Evolutionary conservation across 2,329 filamentous ascomycete genomes (phyloP).

Genomic region (Pyrenophora seminiperda): DNA sequence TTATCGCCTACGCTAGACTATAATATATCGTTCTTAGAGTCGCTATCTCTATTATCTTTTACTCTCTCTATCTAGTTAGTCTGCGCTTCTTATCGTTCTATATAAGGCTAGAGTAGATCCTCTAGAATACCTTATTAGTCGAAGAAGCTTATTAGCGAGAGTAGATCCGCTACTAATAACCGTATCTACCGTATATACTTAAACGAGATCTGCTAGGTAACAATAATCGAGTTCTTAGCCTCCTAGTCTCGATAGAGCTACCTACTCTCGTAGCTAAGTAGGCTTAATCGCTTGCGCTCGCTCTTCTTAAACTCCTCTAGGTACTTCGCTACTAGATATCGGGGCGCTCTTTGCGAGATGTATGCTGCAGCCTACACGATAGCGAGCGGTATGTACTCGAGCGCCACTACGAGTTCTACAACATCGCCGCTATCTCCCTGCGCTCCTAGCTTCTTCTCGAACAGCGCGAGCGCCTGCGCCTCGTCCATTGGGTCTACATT

Average conservation of each 20-base stretch:
- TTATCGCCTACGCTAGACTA: constrained; percentile 22
- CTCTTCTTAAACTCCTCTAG: constrained; percentile 46
- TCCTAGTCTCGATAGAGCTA: constrained; percentile 18
- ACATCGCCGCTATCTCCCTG: neutral
- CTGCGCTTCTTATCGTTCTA: neutral
- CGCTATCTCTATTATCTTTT: neutral
- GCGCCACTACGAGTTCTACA: constrained; percentile 17
- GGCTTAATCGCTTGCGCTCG: constrained; percentile 32
- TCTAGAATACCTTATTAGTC: constrained; percentile 51
- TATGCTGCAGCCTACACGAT: constrained; percentile 42
- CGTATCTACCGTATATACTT: constrained; percentile 38
- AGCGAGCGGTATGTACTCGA: constrained; percentile 45
- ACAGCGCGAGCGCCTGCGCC: constrained; percentile 5
- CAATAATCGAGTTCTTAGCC: constrained; percentile 44
- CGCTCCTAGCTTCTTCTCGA: constrained; percentile 11
- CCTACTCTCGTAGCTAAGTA: constrained; percentile 24
- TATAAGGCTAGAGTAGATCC: constrained; percentile 1
- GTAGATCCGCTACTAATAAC: constrained; percentile 49
- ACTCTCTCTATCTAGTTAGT: neutral
- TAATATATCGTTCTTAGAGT: constrained; percentile 3
- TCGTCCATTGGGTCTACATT: constrained; percentile 19
- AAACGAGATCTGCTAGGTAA: constrained; percentile 44
- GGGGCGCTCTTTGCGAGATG: constrained; percentile 13
- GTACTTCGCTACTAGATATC: constrained; percentile 38
- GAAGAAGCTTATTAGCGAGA: constrained; percentile 57